A percentile compares a stretch with the other conserved stretches of the same genome.
These are phyloP conservation scores for Globisporangium viniferum DNA, from an alignment of 352 stramenopile genomes.

Conservation along the genomic window DNA sequence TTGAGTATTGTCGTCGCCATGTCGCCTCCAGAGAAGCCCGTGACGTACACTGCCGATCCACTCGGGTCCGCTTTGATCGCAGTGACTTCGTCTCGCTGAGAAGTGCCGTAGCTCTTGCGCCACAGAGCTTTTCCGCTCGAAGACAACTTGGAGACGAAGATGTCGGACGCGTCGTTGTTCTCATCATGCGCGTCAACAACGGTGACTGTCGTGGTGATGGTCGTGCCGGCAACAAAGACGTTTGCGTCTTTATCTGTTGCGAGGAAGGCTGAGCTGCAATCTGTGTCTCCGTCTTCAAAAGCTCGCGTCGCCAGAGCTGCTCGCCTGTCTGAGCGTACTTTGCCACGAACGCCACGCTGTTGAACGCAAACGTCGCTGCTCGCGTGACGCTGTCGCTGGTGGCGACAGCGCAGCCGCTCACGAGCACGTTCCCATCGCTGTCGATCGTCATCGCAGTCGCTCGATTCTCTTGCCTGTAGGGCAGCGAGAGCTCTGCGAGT, in stretches of 20 bases:
- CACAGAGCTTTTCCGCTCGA: background rate
- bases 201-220: background rate
- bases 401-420: slow-evolving; percentile 3
- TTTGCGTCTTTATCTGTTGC: slow-evolving; percentile 1
- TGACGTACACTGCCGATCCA: slow-evolving; percentile 1
- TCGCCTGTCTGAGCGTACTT: slow-evolving; percentile 15
- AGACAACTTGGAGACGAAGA: slow-evolving; percentile 5
- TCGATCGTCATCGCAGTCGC: slow-evolving; percentile 1
- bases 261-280: slow-evolving; percentile 6
- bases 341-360: slow-evolving; percentile 7
- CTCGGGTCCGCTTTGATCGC: slow-evolving; percentile 1
- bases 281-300: background rate
- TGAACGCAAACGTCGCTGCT: background rate
- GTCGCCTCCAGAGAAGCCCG: slow-evolving; percentile 9
- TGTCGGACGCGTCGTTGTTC: background rate
- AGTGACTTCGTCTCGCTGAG: slow-evolving; percentile 3
- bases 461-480: background rate
- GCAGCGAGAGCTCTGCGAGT: slow-evolving; percentile 4
- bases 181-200: background rate
- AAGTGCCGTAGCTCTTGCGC: background rate
- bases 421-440: background rate
- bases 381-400: background rate
- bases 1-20: background rate
- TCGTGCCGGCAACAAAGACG: slow-evolving; percentile 8
- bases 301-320: slow-evolving; percentile 9